Evolutionary conservation across 164 flowering plant genomes (phyloP).

Genomic region (Tetracentron sinense): DNA sequence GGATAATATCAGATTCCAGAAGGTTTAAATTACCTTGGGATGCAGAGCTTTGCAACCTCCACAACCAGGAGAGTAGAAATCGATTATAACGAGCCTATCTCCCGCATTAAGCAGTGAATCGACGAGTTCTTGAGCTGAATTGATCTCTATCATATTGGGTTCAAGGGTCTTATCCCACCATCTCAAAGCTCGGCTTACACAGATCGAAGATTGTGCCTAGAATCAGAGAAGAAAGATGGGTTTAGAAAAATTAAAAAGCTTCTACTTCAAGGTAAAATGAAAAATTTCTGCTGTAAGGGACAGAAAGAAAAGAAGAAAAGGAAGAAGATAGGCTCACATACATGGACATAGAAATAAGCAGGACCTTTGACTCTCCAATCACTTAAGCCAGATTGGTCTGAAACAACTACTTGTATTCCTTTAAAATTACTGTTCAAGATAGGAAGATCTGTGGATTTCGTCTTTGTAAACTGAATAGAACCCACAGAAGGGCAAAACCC

Average conservation of each 20-base stretch:
- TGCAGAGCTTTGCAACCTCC: slow-evolving; percentile 94
- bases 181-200: slow-evolving; percentile 46
- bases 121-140: slow-evolving; percentile 63
- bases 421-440: slow-evolving; percentile 20
- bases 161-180: slow-evolving; percentile 84
- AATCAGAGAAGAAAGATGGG: slow-evolving; percentile 8
- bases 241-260: neutral
- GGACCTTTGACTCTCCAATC: slow-evolving; percentile 24
- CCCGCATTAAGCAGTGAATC: slow-evolving; percentile 55
- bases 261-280: too few species aligned
- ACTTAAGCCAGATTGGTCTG: slow-evolving; percentile 28
- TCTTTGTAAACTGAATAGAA: slow-evolving; percentile 17
- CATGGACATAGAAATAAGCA: slow-evolving; percentile 28
- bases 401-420: slow-evolving; percentile 30
- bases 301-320: neutral
- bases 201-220: slow-evolving; percentile 51
- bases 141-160: slow-evolving; percentile 78
- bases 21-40: slow-evolving; percentile 60
- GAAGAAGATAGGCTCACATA: slow-evolving; percentile 17
- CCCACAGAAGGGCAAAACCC: slow-evolving; percentile 19
- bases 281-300: too few species aligned
- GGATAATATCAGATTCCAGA: neutral
- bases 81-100: slow-evolving; percentile 67
- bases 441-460: slow-evolving; percentile 14
- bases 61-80: slow-evolving; percentile 91